A percentile compares a stretch with the other conserved stretches of the same genome.
Evolutionary conservation across 2,329 filamentous ascomycete species (phyloP).

Genomic region (Simplicillium aogashimaense): DNA sequence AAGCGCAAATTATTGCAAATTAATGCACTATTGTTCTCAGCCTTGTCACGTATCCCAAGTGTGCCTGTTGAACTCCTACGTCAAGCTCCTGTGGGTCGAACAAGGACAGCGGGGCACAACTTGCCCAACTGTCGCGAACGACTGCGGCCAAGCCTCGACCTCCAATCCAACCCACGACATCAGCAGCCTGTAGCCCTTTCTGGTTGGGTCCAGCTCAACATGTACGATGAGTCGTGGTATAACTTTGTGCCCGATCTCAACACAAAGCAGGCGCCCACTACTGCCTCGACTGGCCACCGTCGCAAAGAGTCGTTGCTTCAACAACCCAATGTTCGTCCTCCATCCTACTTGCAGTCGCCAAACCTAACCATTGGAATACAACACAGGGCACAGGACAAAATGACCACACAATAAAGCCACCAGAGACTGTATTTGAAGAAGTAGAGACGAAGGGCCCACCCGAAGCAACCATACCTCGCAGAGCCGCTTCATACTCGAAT

Average conservation of each 20-base stretch:
- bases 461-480: slow-evolving; percentile 51
- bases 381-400: slow-evolving; percentile 43
- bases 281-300: slow-evolving; percentile 42
- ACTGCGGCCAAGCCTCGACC: slow-evolving; percentile 7
- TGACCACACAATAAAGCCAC: slow-evolving; percentile 40
- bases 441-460: slow-evolving; percentile 50
- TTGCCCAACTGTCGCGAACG: background rate
- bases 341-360: slow-evolving; percentile 1
- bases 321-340: slow-evolving; percentile 46
- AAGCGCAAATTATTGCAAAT: no score
- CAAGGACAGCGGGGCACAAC: background rate
- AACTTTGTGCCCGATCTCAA: slow-evolving; percentile 59
- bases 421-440: slow-evolving; percentile 47
- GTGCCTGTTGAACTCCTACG: background rate
- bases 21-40: no score
- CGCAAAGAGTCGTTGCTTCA: slow-evolving; percentile 62
- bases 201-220: slow-evolving; percentile 22
- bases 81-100: background rate
- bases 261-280: slow-evolving; percentile 35
- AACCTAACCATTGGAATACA: slow-evolving; percentile 13
- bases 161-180: slow-evolving; percentile 4
- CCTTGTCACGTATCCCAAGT: no score
- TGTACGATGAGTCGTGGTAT: slow-evolving; percentile 84
- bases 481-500: slow-evolving; percentile 68
- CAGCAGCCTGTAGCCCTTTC: slow-evolving; percentile 1